A percentile compares a stretch with the other conserved stretches of the same genome.
phyloP scores from a whole-genome alignment of 768 basidiomycete species.

The Harrya chromipes region DNA sequence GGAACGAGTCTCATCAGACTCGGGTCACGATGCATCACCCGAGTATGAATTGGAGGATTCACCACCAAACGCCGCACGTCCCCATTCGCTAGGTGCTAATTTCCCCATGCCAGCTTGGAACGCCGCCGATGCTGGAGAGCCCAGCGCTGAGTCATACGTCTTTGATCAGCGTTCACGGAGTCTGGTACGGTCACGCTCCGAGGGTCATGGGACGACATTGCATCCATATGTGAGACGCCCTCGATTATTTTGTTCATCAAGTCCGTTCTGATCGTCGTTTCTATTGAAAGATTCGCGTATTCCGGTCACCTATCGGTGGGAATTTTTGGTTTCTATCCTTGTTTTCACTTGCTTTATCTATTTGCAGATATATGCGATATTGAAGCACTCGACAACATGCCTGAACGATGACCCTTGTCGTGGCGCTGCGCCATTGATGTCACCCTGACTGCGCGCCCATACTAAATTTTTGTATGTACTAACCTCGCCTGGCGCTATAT shows the following conservation, averaged over 20 bases:
- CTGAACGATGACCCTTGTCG: slow-evolving; percentile 17
- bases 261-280: slow-evolving; percentile 8
- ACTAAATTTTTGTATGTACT: not conserved
- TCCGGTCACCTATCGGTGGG: slow-evolving; percentile 33
- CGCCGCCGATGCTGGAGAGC: slow-evolving; percentile 8
- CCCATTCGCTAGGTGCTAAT: slow-evolving; percentile 22
- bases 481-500: not conserved
- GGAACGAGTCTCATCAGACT: slow-evolving; percentile 17
- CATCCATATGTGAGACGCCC: slow-evolving; percentile 30
- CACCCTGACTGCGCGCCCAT: not conserved
- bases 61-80: slow-evolving; percentile 7
- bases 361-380: slow-evolving; percentile 28
- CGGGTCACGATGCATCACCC: slow-evolving; percentile 33
- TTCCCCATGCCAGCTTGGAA: slow-evolving; percentile 26
- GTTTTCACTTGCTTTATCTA: not conserved
- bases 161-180: slow-evolving; percentile 28
- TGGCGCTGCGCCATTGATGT: not conserved
- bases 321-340: not conserved
- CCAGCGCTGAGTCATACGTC: slow-evolving; percentile 21
- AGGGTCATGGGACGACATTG: slow-evolving; percentile 22
- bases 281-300: slow-evolving; percentile 24
- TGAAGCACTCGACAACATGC: slow-evolving; percentile 23
- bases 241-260: not conserved
- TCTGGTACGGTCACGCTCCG: slow-evolving; percentile 30
- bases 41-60: slow-evolving; percentile 39